Evolutionary conservation across 306 rosid species (phyloP).

Genomic region (Trifolium dubium): DNA sequence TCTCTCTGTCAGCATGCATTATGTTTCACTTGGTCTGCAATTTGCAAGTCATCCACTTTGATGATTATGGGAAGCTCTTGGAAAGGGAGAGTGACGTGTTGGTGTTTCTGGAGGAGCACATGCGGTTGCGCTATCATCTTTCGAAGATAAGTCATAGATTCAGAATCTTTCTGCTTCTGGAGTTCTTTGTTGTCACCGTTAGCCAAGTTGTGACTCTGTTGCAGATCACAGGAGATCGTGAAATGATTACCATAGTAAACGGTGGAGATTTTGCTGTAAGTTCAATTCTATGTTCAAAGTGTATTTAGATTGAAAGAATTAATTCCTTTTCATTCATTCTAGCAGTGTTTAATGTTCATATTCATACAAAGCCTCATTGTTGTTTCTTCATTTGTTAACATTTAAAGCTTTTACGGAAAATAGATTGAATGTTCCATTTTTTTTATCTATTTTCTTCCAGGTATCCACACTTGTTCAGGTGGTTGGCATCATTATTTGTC

Average conservation of each 20-base stretch:
- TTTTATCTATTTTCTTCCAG: conserved; percentile 46
- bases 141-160: conserved; percentile 88
- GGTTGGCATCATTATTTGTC: conserved; percentile 71
- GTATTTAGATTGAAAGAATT: conserved; percentile 19
- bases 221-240: conserved; percentile 62
- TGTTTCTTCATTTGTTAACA: conserved; percentile 6
- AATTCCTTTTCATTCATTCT: background rate
- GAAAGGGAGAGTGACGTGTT: conserved; percentile 68
- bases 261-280: conserved; percentile 93
- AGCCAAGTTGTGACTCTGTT: conserved; percentile 74
- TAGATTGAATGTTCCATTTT: background rate
- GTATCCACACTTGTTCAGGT: conserved; percentile 84
- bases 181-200: conserved; percentile 69
- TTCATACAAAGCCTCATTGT: conserved; percentile 5
- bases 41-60: conserved; percentile 82
- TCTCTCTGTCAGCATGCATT: conserved; percentile 75
- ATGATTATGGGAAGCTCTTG: conserved; percentile 75
- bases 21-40: conserved; percentile 86
- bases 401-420: background rate
- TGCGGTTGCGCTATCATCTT: conserved; percentile 73
- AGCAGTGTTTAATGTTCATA: conserved; percentile 11
- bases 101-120: conserved; percentile 75
- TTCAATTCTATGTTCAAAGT: conserved; percentile 35
- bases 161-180: conserved; percentile 74
- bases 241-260: conserved; percentile 55